phyloP scores from a whole-genome alignment of 2,329 filamentous ascomycete species.

The Chaetomium sp. region DNA sequence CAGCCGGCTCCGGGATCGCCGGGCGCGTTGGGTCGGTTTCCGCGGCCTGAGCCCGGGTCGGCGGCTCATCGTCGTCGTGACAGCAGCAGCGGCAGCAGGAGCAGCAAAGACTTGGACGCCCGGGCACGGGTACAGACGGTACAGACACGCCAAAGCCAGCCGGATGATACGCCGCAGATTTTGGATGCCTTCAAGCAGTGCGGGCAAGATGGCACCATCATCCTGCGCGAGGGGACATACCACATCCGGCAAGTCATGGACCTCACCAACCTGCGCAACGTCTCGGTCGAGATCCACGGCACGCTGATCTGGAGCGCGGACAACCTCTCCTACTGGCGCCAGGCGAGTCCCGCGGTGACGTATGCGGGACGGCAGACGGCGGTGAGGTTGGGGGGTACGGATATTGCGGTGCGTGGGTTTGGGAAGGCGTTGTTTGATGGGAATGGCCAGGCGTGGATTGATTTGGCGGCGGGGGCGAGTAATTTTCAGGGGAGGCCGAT shows the following conservation, averaged over 20 bases:
- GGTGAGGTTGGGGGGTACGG: constrained; percentile 43
- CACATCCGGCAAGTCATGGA: constrained; percentile 45
- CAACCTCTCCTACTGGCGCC: constrained; percentile 43
- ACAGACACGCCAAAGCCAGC: neutral
- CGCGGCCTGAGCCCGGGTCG: no score
- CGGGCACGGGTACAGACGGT: neutral
- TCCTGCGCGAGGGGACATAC: constrained; percentile 44
- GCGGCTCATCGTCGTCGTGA: no score
- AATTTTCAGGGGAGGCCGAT: constrained; percentile 41
- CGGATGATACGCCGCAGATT: constrained; percentile 47
- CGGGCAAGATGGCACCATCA: constrained; percentile 41
- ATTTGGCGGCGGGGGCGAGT: constrained; percentile 34
- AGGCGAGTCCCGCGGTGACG: constrained; percentile 38
- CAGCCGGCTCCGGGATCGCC: no score
- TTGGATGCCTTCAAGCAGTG: constrained; percentile 43
- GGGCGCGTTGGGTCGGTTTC: no score
- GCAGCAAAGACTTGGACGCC: no score
- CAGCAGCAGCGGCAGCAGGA: no score
- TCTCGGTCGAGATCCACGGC: constrained; percentile 42
- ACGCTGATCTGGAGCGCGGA: constrained; percentile 37
- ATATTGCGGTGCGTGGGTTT: constrained; percentile 42
- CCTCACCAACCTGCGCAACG: constrained; percentile 38
- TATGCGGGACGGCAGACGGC: constrained; percentile 45
- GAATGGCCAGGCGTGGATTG: constrained; percentile 41
- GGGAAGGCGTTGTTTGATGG: constrained; percentile 42